phyloP scores from a whole-genome alignment of 495 filamentous ascomycete species.

The Apiosordaria backusii region DNA sequence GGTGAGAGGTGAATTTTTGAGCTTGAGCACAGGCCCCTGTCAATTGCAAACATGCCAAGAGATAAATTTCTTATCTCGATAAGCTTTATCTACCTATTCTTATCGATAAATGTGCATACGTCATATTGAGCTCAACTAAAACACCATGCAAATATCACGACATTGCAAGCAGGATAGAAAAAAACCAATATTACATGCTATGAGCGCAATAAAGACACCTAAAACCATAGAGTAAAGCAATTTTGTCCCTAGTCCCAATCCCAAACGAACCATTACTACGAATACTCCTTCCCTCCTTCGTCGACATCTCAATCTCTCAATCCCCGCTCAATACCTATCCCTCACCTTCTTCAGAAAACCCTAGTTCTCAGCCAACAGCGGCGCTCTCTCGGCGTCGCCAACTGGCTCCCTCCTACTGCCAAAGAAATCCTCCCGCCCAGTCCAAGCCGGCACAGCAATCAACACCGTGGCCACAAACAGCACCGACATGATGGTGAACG shows the following conservation, averaged over 20 bases:
- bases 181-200: not conserved
- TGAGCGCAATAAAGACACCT: not conserved
- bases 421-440: constrained; percentile 47
- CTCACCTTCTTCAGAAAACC: constrained; percentile 1
- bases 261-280: not conserved
- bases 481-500: constrained; percentile 74
- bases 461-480: constrained; percentile 63
- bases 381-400: constrained; percentile 49
- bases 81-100: not conserved
- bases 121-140: not conserved
- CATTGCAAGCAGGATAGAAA: not conserved
- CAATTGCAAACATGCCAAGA: not conserved
- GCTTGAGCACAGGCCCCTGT: not conserved
- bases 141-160: not conserved
- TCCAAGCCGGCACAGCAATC: constrained; percentile 61
- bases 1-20: not conserved
- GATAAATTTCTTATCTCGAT: not conserved
- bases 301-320: not conserved
- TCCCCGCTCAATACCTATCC: not conserved
- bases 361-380: constrained; percentile 43
- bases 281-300: not conserved
- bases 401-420: constrained; percentile 23
- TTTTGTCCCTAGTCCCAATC: not conserved
- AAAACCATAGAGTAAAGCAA: not conserved
- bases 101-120: not conserved